Conservation (phyloP, 306 rosid genomes). For the Ceratonia siliqua region DNA sequence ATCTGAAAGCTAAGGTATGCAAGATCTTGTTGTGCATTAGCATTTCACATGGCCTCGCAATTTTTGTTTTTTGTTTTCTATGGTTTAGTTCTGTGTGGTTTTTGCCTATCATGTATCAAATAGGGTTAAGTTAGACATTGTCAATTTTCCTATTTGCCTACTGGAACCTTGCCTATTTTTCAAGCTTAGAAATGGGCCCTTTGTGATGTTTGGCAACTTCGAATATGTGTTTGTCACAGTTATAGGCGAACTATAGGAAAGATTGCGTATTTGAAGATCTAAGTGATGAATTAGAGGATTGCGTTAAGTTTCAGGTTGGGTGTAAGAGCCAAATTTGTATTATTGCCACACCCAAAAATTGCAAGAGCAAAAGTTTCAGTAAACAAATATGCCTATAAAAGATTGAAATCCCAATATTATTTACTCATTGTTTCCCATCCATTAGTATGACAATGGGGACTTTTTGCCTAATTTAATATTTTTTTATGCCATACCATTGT, state of each 20-base stretch:
- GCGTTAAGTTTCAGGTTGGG: not conserved
- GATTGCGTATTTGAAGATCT: not conserved
- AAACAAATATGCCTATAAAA: not conserved
- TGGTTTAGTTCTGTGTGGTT: not conserved
- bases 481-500: constrained; percentile 2
- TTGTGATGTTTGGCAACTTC: not conserved
- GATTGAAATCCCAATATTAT: not conserved
- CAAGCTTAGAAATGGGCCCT: not conserved
- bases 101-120: constrained; percentile 6
- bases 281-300: constrained; percentile 13
- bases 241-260: not conserved
- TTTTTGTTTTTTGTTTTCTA: constrained; percentile 5
- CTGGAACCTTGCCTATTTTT: not conserved
- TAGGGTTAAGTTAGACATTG: not conserved
- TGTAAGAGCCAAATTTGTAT: not conserved
- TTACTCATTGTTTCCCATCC: not conserved
- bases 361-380: not conserved
- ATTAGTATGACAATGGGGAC: not conserved
- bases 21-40: constrained; percentile 12
- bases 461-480: constrained; percentile 6
- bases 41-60: constrained; percentile 10
- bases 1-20: constrained; percentile 26
- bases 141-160: constrained; percentile 19
- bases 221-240: not conserved
- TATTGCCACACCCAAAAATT: not conserved